Evolutionary conservation across 768 basidiomycete genomes (phyloP), one percentile per base, ranked within the genome.

Genomic region (Agaricus bisporus): DNA sequence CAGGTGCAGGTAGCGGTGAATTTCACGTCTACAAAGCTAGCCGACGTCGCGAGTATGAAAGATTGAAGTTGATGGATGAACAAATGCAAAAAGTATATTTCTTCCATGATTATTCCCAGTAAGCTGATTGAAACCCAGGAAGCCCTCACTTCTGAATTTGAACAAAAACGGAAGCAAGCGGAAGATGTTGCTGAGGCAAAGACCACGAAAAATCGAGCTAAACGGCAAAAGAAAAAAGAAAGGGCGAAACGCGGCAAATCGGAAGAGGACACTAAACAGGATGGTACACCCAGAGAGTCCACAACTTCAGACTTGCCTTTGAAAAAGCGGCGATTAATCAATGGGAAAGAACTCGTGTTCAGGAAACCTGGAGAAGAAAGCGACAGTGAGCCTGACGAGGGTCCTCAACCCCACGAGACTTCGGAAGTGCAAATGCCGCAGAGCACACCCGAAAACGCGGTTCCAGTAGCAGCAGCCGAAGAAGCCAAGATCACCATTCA

Each of bases 1-100:
- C 97, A 6, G 97, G 95, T 42, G 97, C 97, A 15, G 97, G 97
- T 48, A 92, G 90, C 53, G 95, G 95, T 41, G 95, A 95, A 69
- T 98, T 98, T 64, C 97, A 99, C 66, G 97, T 99, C 0, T 99
- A 98, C 74, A 98, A 98, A 66, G 95, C 95, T 15, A 85, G 86
- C 59, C 74, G 97, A 57, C 78, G 95, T 64, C 78, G 95, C 62
- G 97, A 99, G 72, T 98, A 98, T 62, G 97, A 99, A 69, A 75
- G 97, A 54, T 66, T 98, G 54, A 95, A 91, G 72, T 61, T 95
- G 12, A 81, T 99, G 74, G 91, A 95, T 57, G 95, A 98, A 56
- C 73, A 83, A 56, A 66, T 84, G 4, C 78, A 80, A 62, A 86
- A 87, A 69, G 97, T 92, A 62, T 55, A 82, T 68, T 39, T 28